Conservation (phyloP, 2,329 filamentous ascomycete species). For the Trichoderma sp. region DNA sequence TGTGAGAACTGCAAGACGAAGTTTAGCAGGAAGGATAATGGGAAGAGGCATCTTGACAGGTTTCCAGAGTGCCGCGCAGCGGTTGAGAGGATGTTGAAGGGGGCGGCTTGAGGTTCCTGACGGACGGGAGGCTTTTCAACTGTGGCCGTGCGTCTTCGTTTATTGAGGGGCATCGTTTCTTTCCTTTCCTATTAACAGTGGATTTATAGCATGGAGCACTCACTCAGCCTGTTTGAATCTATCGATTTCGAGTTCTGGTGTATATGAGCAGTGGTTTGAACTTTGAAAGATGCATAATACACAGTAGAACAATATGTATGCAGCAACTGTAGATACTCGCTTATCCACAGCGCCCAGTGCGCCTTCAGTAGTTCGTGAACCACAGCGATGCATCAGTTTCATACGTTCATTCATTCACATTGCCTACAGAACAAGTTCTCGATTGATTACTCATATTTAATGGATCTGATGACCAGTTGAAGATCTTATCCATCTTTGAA, state of each 20-base stretch:
- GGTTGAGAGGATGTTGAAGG: neutral
- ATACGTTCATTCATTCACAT: neutral
- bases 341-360: neutral
- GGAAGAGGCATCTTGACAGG: neutral
- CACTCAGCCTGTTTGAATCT: neutral
- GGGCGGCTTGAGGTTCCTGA: too few species aligned
- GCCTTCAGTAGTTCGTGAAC: conserved; percentile 10
- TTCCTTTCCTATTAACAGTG: too few species aligned
- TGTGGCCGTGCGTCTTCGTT: too few species aligned
- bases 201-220: neutral
- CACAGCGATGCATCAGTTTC: neutral
- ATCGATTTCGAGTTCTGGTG: neutral
- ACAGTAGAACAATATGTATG: neutral
- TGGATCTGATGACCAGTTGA: too few species aligned
- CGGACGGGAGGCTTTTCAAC: too few species aligned
- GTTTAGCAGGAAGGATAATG: neutral
- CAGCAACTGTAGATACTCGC: neutral
- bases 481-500: neutral
- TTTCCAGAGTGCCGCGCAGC: neutral
- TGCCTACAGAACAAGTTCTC: neutral
- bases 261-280: too few species aligned
- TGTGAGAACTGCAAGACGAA: neutral
- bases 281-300: neutral
- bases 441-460: neutral
- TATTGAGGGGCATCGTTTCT: too few species aligned